Evolutionary conservation across 192 early-diverging fungal genomes (phyloP), one percentile per base, ranked within the genome.

Genomic region (Backusella westeae): DNA sequence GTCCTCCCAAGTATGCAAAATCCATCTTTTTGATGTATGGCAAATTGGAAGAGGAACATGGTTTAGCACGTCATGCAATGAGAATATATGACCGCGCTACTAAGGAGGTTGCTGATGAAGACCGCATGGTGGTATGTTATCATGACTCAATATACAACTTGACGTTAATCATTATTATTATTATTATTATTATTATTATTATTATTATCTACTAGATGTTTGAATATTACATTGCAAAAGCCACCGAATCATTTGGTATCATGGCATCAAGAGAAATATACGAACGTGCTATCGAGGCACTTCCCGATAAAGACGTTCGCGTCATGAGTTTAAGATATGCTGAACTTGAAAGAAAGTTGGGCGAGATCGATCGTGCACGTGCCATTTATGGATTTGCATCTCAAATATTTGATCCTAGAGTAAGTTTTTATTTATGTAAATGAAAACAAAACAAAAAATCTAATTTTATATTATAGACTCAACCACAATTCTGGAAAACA

Each of bases 281-380:
- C 78, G 88, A 96, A 82, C 89, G 91, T n/a, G 98, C 96, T 6
- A 89, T 99, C 38, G 94, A 93, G 69, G 90, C 87, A 15, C 83
- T 99, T 41, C 93, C 93, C 34, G 97, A 99, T 74, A 81, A 84
- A 76, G 87, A 91, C 73, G 95, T 94, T 0, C 81, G 91, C 71
- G 85, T 90, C 19, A 91, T 98, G 83, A 91, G 89, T 14, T 74
- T 96, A 34, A 87, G 94, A 67, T 99, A 92, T 86, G 94, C 95
- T 12, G 88, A 92, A 26, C 83, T 97, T 78, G 97, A 99, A 84
- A 90, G 92, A 26, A 92, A 92, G 63, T 76, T 98, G 75, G 96
- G 96, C 34, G 98, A 99, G 82, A 89, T 99, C 66, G 97, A 98
- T 77, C 91, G 98, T 36, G 96, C 98, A 4, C 84, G 98, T 15